These are phyloP conservation scores for Dendrobium officinale DNA, from an alignment of 106 monocot species.

Conservation along the genomic window DNA sequence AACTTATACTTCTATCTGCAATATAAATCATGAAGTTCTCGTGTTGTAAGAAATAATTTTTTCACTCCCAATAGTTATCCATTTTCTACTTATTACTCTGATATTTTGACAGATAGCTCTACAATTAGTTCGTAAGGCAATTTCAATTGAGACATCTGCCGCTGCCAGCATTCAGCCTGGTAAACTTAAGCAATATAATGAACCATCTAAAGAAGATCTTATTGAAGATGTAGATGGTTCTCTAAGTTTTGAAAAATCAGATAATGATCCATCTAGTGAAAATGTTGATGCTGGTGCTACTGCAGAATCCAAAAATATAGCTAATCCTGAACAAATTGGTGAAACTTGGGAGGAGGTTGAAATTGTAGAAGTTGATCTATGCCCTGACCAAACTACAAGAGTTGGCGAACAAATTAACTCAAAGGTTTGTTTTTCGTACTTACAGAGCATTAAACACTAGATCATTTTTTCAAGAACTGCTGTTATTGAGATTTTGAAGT, in stretches of 20 bases:
- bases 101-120: slow-evolving; percentile 67
- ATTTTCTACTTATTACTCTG: neutral
- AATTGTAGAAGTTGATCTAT: too few species aligned
- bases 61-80: neutral
- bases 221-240: neutral
- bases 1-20: neutral
- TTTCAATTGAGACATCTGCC: slow-evolving; percentile 38
- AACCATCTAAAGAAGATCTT: neutral
- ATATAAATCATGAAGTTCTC: neutral
- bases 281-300: too few species aligned
- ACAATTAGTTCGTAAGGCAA: slow-evolving; percentile 61
- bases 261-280: neutral
- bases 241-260: neutral
- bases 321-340: too few species aligned
- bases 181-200: neutral
- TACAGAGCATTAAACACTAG: too few species aligned
- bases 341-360: too few species aligned
- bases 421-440: too few species aligned
- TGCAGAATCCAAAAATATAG: too few species aligned
- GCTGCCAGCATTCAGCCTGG: slow-evolving; percentile 12
- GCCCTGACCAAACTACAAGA: too few species aligned
- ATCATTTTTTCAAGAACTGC: too few species aligned
- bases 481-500: too few species aligned
- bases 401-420: too few species aligned
- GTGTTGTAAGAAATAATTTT: neutral